Evolutionary conservation across 2,329 filamentous ascomycete species (phyloP).

Genomic region (Harringtonia aguacate): DNA sequence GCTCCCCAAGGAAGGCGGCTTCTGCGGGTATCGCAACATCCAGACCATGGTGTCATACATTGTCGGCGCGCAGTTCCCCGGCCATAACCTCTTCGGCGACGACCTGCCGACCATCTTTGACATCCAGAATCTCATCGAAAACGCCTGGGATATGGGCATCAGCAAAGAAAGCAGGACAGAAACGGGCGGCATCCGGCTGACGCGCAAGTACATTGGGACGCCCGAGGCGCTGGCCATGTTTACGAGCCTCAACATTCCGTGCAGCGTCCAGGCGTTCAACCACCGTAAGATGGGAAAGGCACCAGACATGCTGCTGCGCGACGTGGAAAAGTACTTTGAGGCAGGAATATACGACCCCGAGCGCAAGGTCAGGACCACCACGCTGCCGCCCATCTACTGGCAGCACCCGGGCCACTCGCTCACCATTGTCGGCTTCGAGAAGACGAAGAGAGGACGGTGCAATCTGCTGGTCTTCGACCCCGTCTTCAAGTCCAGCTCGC

Average conservation of each 20-base stretch:
- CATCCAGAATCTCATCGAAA: slow-evolving; percentile 79
- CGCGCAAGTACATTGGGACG: slow-evolving; percentile 91
- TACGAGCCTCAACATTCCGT: slow-evolving; percentile 55
- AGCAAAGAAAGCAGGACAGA: slow-evolving; percentile 64
- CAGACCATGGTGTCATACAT: slow-evolving; percentile 84
- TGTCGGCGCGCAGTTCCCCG: slow-evolving; percentile 43
- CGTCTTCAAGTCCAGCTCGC: slow-evolving; percentile 59
- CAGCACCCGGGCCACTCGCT: slow-evolving; percentile 84
- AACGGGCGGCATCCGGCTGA: slow-evolving; percentile 79
- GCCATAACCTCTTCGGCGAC: slow-evolving; percentile 47
- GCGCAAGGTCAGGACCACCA: slow-evolving; percentile 59
- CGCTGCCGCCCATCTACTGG: slow-evolving; percentile 76
- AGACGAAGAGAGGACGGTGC: slow-evolving; percentile 47
- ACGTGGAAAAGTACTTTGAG: slow-evolving; percentile 67
- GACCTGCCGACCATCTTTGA: slow-evolving; percentile 65
- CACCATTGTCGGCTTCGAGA: slow-evolving; percentile 80
- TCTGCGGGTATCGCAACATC: slow-evolving; percentile 92
- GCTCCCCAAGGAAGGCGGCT: slow-evolving; percentile 71
- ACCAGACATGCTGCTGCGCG: slow-evolving; percentile 48
- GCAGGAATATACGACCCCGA: slow-evolving; percentile 35
- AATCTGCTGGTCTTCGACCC: slow-evolving; percentile 85
- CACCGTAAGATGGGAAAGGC: slow-evolving; percentile 32
- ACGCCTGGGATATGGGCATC: slow-evolving; percentile 78
- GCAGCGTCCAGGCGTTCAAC: slow-evolving; percentile 52
- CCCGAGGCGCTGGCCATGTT: slow-evolving; percentile 81